These are phyloP conservation scores for Kuraishia molischiana DNA, from an alignment of 805 yeast species.

Conservation along the genomic window DNA sequence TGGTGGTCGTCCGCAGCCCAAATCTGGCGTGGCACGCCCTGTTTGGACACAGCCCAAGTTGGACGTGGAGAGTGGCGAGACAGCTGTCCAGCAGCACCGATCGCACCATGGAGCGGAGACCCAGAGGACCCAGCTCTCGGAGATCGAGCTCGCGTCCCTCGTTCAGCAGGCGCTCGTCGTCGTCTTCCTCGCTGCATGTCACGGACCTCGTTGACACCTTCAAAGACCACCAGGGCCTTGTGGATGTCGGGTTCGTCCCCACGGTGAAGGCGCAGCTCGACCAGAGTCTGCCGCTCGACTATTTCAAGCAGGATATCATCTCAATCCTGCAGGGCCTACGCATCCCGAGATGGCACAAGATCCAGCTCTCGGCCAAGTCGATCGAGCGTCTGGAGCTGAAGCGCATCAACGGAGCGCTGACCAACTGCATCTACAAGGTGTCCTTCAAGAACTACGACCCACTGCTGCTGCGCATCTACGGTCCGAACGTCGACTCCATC, in stretches of 20 bases:
- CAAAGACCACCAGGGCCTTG: not conserved
- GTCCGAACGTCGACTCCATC: constrained; percentile 75
- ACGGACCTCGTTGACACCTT: not conserved
- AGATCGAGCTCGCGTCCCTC: not conserved
- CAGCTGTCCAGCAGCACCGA: no score
- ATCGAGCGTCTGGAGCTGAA: constrained; percentile 38
- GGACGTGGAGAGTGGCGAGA: no score
- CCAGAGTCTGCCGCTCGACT: constrained; percentile 70
- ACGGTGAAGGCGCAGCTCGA: constrained; percentile 52
- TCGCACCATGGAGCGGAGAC: no score
- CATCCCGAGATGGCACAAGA: constrained; percentile 73
- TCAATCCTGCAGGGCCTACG: constrained; percentile 51
- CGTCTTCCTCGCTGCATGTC: not conserved
- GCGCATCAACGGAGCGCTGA: constrained; percentile 86
- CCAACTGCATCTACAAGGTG: constrained; percentile 79
- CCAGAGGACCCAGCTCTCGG: not conserved
- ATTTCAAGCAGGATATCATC: constrained; percentile 73
- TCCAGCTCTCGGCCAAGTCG: constrained; percentile 22
- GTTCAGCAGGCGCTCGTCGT: not conserved
- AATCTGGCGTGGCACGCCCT: no score
- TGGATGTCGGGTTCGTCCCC: constrained; percentile 1
- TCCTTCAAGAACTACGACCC: constrained; percentile 35
- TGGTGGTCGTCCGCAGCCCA: no score
- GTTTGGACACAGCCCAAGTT: no score
- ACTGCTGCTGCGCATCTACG: constrained; percentile 74